Base-by-base conservation (phyloP, 2,329 filamentous ascomycete genomes). In the Metarhizium brunneum region DNA sequence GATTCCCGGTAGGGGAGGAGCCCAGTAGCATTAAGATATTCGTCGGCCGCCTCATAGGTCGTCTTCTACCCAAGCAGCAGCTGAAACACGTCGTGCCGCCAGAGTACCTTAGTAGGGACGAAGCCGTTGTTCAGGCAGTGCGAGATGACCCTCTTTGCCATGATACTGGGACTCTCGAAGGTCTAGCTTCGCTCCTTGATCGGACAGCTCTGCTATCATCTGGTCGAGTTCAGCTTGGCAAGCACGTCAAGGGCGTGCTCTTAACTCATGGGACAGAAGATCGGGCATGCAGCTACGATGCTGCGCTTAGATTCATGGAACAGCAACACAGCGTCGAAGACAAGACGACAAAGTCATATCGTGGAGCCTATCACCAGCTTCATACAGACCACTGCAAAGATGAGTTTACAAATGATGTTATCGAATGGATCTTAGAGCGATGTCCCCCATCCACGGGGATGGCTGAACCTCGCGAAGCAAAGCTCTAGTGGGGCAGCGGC, bases 101-200 rank as follows among this genome's bases (percentile, higher is more conserved):
- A 2, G 77, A 79, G 57, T 77, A 85, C 58, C 67, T 96, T 54
- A 84, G 80, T 40, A 82, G 90, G 29, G 87, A 92, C 69, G 74
- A 79, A 29, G 81, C 73, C 25, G 81, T 89, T 2, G 77, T 81
- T 54, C 74, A 81, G 64, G 78, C 75, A 30, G 79, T 88, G 60
- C 72, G 74, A 2, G 78, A 81, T 35, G 92, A 96, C 69, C 66
- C 76, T 52, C 75, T 96, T 53, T 84, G 85, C 69, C 91, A 96
- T 71, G 80, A 92, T 69, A 92, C 84, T 2, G 92, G 90, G 40
- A 96, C 92, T 6, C 76, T 95, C n/a, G 86, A 92, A 68, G 88
- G 88, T 1, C 68, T 96, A 38, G 80, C 87, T 0, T 85, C 82
- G 0, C 79, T 96, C 79, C 73, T 96, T 60, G 89, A 95, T 67